Evolutionary conservation across 257 asterid species (phyloP).

Genomic region (Cinchona pubescens): DNA sequence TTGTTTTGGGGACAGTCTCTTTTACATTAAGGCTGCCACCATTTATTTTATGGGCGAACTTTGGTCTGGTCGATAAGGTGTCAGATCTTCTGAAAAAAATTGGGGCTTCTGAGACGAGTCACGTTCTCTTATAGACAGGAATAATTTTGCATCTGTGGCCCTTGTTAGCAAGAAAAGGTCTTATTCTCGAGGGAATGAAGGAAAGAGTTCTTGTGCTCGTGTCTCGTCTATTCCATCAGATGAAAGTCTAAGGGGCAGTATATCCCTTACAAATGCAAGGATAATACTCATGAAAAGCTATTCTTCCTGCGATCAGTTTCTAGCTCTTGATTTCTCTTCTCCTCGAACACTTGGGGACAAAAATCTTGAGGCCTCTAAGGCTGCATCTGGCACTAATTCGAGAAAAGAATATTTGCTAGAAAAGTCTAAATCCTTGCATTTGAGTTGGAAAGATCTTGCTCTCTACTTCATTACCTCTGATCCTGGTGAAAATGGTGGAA

Average conservation of each 20-base stretch:
- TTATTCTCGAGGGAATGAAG: constrained; percentile 33
- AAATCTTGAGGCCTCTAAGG: constrained; percentile 37
- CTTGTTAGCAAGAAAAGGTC: constrained; percentile 23
- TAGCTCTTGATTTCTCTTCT: constrained; percentile 63
- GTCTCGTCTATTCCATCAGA: constrained; percentile 28
- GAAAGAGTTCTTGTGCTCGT: constrained; percentile 30
- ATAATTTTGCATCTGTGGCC: constrained; percentile 23
- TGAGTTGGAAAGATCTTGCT: constrained; percentile 53
- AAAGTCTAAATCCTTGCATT: constrained; percentile 55
- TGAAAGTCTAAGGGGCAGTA: constrained; percentile 47
- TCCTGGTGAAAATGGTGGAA: constrained; percentile 35
- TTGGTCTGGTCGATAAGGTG: constrained; percentile 43
- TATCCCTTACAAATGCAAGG: constrained; percentile 72
- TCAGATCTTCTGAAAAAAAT: constrained; percentile 50
- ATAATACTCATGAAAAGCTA: constrained; percentile 60
- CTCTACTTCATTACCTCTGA: constrained; percentile 50
- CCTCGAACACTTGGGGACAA: constrained; percentile 36
- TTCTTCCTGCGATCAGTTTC: constrained; percentile 61
- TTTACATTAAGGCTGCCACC: constrained; percentile 71
- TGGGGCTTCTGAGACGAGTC: constrained; percentile 37
- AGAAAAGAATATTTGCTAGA: constrained; percentile 35
- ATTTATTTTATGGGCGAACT: constrained; percentile 69
- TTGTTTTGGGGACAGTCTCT: constrained; percentile 51
- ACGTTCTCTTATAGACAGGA: no score
- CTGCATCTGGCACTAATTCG: constrained; percentile 36